Evolutionary conservation across 345 rosid species (phyloP).

Genomic region (rapeseed (Brassica napus)): Da-Ae NC_063447.1:52173001-52173500

Average conservation of each 20-base stretch:
- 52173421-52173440: background rate
- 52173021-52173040: background rate
- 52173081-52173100: constrained; percentile 1
- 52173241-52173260: background rate
- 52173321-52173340: constrained; percentile 1
- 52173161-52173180: background rate
- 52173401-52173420: background rate
- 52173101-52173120: background rate
- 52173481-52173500: background rate
- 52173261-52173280: background rate
- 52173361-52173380: background rate
- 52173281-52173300: background rate
- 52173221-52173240: background rate
- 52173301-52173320: background rate
- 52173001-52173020: background rate
- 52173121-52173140: background rate
- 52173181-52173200: background rate
- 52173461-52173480: background rate
- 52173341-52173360: background rate
- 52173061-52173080: background rate
- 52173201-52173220: background rate
- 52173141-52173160: background rate
- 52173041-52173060: background rate
- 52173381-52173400: background rate
- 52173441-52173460: background rate